A percentile compares a stretch with the other conserved stretches of the same genome.
These are phyloP conservation scores for Leccinum disarticulatum DNA, from an alignment of 768 basidiomycete species.

Conservation along the genomic window DNA sequence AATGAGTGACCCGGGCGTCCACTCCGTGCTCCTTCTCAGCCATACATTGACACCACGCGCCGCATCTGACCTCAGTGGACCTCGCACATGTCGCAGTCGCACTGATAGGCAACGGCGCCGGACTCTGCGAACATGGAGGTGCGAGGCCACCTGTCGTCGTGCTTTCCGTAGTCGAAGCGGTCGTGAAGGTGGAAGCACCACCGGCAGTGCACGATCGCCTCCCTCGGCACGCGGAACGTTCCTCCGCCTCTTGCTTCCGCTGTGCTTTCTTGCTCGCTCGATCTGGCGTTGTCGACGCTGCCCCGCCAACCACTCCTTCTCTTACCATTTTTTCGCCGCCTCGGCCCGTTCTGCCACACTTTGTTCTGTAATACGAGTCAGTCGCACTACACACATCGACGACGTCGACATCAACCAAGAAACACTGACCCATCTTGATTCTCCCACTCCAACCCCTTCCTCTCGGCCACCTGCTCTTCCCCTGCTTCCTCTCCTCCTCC, in stretches of 20 bases:
- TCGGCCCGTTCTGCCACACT: slow-evolving; percentile 58
- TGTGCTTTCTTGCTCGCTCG: slow-evolving; percentile 50
- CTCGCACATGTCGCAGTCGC: neutral
- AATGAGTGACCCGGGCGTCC: slow-evolving; percentile 11
- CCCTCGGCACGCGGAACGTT: slow-evolving; percentile 16
- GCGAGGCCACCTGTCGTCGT: slow-evolving; percentile 3
- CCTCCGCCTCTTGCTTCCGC: slow-evolving; percentile 69
- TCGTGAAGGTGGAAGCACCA: too few species aligned
- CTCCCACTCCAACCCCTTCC: too few species aligned
- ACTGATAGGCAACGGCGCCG: slow-evolving; percentile 35
- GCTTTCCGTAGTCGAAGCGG: too few species aligned
- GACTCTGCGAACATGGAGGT: slow-evolving; percentile 49
- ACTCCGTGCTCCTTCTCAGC: neutral
- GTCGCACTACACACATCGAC: too few species aligned
- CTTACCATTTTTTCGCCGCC: slow-evolving; percentile 46
- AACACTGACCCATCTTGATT: too few species aligned
- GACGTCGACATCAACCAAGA: too few species aligned
- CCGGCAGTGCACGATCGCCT: too few species aligned
- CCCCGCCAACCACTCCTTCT: too few species aligned
- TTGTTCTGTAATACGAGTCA: neutral
- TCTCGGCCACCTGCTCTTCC: too few species aligned
- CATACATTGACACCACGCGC: slow-evolving; percentile 59
- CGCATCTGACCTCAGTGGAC: slow-evolving; percentile 19
- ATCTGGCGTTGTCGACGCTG: too few species aligned
- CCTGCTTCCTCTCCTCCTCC: too few species aligned